Evolutionary conservation across 495 filamentous ascomycete species (phyloP), one percentile per base, ranked within the genome.

Genomic region (Astrothelium macrocarpum): DNA sequence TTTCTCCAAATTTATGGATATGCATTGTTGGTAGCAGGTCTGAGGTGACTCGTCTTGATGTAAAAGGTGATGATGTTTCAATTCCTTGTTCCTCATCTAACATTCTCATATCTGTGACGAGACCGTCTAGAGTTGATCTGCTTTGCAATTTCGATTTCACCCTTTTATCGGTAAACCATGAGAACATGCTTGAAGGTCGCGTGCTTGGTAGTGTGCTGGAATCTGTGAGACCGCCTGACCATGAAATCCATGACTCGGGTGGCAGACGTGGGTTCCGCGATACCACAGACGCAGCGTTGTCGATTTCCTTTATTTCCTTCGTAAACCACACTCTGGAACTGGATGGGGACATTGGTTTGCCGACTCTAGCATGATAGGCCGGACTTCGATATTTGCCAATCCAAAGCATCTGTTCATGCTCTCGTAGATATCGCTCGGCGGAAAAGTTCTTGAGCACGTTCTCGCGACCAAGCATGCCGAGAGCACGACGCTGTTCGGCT

Each of bases 391-490:
- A 32, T 26, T 66, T 66, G 45, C 65, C 65, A 39, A 66, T 59
- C 65, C 65, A 66, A 32, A 66, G 65, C 65, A 66, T 34, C 34
- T 87, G 85, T 70, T 87, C 85, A 68, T 87, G 85, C 70, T 87
- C 85, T 29, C 85, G 78, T 16, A 87, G 78, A 65, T 87, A 88
- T 0, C 85, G 76, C 49, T 85, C 82, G 2, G 81, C 81, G 32
- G 79, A 80, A 72, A 88, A 87, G 14, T 78, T 81, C 61, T 81
- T 82, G 59, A 84, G 80, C 3, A 87, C 84, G 63, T 85, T 85
- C 32, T 78, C 72, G 23, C 85, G 75, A 0, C 80, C 82, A 68
- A 79, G 78, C 84, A 87, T 82, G 39, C 85, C 85, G 14, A 87
- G 76, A 43, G 78, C 78, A 59, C 81, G 78, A 31, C 85, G 77